Evolutionary conservation across 2,329 filamentous ascomycete species (phyloP), one percentile per base, ranked within the genome.

Genomic region (Grosmannia serpens): DNA sequence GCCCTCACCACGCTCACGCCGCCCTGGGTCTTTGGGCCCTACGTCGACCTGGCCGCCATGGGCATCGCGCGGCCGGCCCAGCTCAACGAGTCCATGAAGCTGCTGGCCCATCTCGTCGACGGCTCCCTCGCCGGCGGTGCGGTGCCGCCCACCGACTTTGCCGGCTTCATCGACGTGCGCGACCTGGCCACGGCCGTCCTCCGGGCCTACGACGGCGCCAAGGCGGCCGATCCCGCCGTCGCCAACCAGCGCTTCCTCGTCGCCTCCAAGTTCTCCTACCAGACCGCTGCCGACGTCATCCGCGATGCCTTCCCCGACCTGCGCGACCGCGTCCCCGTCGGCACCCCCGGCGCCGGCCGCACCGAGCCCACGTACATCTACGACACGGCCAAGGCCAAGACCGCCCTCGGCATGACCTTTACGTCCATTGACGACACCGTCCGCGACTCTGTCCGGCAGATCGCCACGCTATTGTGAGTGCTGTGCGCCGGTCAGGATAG

Each of bases 201-300:
- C 7, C 17, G 41, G 15, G 29, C 55, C 1, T 51, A 58, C 24
- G 58, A 62, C 33, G n/a, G 47, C n/a, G 44, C 44, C 20, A 41
- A 15, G 22, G 53, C 58, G 1, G 50, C 4, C 20, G 44, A 58
- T n/a, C 47, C 54, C 4, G 53, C 51, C n/a, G 51, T 58, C n/a
- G 56, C 33, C 20, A 58, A 57, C 8, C 53, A 64, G 60, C 52
- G 62, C 2, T 65, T 65, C 55, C 50, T 65, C 22, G 26, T 60
- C 4, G 70, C 61, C 46, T 24, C 46, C 33, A 24, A 64, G 29
- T 64, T 66, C 38, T 61, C 64, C 46, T 67, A 63, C 44, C 65
- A 66, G 62, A 61, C 50, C 17, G 63, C 58, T 1, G 61, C 56
- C n/a, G 65, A 66, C 58, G 44, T 57, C 20, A 49, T 62, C 15